Evolutionary conservation across 441 rosid species (phyloP), one percentile per base, ranked within the genome.

Genomic region (Euphorbia celastroides): DNA sequence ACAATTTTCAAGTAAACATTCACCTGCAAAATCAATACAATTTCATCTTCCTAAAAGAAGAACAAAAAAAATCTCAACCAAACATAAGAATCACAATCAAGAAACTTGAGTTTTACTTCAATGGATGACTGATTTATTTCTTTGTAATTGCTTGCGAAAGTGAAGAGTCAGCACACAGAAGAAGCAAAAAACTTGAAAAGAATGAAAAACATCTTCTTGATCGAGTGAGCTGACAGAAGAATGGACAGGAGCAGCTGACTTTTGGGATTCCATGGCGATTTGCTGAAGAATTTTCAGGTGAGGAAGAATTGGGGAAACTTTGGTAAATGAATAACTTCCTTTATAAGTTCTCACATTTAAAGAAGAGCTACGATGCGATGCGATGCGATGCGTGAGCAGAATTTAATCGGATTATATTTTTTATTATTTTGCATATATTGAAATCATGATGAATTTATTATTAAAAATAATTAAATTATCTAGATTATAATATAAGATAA

Each of bases 1-100:
- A 30, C 57, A 64, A 76, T 22, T 10, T 68, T 72, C 63, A 81
- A 65, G 57, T 72, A 70, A 20, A 76, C 20, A 28, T 64, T 67
- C 56, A 65, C 73, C 85, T 81, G 70, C 57, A 32, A 42, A 11
- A 42, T 20, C 23, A 52, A 5, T 2, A 52, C 10, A 52, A 16
- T 48, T 48, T n/a, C 3, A 34, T 34, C 9, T 34, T 17, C 38
- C 22, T 16, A 48, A 48, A 23, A 48, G 44, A 41, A 41, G 3
- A 41, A 41, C 44, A 3, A 3, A 41, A 3, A 41, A 41, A 34
- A 3, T 9, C 38, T 9, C n/a, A n/a, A n/a, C n/a, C n/a, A n/a
- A n/a, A n/a, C n/a, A n/a, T n/a, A n/a, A n/a, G n/a, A n/a, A n/a
- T n/a, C n/a, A n/a, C n/a, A n/a, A n/a, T n/a, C n/a, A n/a, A n/a